Conservation (phyloP, 305 asterid genomes). For the Nicotiana rustica region DNA sequence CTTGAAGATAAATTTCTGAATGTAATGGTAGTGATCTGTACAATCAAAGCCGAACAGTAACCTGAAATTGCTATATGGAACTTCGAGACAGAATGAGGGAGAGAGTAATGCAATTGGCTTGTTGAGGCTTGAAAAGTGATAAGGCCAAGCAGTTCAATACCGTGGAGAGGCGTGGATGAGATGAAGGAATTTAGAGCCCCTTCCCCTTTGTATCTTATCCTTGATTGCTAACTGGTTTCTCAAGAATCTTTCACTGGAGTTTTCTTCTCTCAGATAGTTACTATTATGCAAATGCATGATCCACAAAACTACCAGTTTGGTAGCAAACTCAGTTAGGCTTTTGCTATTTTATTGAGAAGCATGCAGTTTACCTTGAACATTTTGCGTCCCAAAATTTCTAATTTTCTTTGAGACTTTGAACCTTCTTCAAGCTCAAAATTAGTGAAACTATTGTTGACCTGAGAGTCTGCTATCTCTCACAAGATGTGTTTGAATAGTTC, state of each 20-base stretch:
- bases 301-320: slow-evolving; percentile 29
- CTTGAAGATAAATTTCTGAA: slow-evolving; percentile 19
- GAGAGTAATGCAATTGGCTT: background rate
- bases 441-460: slow-evolving; percentile 23
- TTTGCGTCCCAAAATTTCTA: background rate
- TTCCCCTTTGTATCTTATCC: slow-evolving; percentile 2
- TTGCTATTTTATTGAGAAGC: slow-evolving; percentile 24
- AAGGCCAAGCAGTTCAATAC: background rate
- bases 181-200: slow-evolving; percentile 22
- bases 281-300: slow-evolving; percentile 28
- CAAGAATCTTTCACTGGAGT: slow-evolving; percentile 1
- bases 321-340: slow-evolving; percentile 11
- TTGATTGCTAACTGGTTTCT: slow-evolving; percentile 19
- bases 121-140: slow-evolving; percentile 10
- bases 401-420: slow-evolving; percentile 7
- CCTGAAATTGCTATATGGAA: slow-evolving; percentile 10
- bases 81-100: background rate
- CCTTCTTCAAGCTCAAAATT: slow-evolving; percentile 5
- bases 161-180: background rate
- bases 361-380: background rate
- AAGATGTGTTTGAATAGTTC: slow-evolving; percentile 13
- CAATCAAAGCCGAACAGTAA: background rate
- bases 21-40: slow-evolving; percentile 20
- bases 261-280: slow-evolving; percentile 23
- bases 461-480: slow-evolving; percentile 4